Conservation (phyloP, 495 filamentous ascomycete genomes). For the Penicillium cosmopolitanum region DNA sequence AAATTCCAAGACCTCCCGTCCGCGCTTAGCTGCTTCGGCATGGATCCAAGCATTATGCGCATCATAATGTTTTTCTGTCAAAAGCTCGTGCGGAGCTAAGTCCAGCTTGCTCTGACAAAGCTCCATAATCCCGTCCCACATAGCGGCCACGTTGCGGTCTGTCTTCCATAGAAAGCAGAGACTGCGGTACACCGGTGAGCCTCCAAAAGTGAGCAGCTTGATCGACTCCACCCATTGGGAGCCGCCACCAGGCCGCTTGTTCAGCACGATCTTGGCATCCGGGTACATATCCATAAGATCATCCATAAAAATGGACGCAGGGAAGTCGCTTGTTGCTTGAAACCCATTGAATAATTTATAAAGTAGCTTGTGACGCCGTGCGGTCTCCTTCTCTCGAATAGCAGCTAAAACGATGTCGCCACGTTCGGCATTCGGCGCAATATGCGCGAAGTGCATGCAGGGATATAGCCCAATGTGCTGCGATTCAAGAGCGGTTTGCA, state of each 20-base stretch:
- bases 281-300: constrained; percentile 43
- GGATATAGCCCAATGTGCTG: constrained; percentile 13
- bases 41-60: constrained; percentile 19
- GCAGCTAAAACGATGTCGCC: constrained; percentile 17
- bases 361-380: constrained; percentile 27
- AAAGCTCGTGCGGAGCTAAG: constrained; percentile 6
- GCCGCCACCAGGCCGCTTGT: constrained; percentile 25
- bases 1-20: constrained; percentile 28
- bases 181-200: background rate
- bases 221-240: constrained; percentile 18
- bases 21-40: constrained; percentile 14
- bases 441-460: constrained; percentile 31
- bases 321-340: constrained; percentile 25
- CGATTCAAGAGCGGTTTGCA: constrained; percentile 31
- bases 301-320: constrained; percentile 28
- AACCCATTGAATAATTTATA: constrained; percentile 28
- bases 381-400: constrained; percentile 17
- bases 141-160: constrained; percentile 10
- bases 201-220: background rate
- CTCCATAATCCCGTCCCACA: constrained; percentile 5
- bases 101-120: too few relatives aligned
- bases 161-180: constrained; percentile 16
- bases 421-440: constrained; percentile 16
- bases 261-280: constrained; percentile 34
- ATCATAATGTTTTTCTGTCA: constrained; percentile 18